Evolutionary conservation across 2,329 filamentous ascomycete genomes (phyloP).

Genomic region (Teratosphaeria destructans): DNA sequence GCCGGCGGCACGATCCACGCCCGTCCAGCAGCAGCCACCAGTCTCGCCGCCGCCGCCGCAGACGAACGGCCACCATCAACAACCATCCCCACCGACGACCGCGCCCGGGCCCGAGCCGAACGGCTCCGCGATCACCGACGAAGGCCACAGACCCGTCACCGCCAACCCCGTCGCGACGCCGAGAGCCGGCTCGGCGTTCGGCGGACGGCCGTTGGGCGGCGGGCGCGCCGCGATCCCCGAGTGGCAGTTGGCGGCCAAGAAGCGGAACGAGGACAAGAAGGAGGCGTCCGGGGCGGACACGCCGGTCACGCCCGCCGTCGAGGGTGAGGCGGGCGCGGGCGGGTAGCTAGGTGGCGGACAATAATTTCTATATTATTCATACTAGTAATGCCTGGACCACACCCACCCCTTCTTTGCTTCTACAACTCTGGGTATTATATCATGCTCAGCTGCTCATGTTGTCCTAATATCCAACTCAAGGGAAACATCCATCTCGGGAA

Average conservation of each 20-base stretch:
- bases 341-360: background rate
- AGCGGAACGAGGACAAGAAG: constrained; percentile 37
- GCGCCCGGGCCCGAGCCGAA: background rate
- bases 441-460: too few species aligned
- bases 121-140: background rate
- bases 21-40: background rate
- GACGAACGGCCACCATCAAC: background rate
- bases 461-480: too few species aligned
- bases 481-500: too few species aligned
- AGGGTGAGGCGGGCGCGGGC: background rate
- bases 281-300: background rate
- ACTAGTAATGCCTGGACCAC: too few species aligned
- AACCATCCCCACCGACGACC: background rate
- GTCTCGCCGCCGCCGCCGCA: background rate
- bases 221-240: constrained; percentile 38
- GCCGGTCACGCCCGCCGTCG: background rate
- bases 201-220: constrained; percentile 11
- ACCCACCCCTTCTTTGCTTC: too few species aligned
- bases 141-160: background rate
- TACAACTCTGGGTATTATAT: too few species aligned
- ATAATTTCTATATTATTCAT: background rate
- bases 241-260: constrained; percentile 44
- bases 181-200: background rate
- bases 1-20: constrained; percentile 9
- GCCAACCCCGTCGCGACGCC: background rate